These are phyloP conservation scores for Chaetothyriales sp. DNA, from an alignment of 2,329 filamentous ascomycete species.

Conservation along the genomic window DNA sequence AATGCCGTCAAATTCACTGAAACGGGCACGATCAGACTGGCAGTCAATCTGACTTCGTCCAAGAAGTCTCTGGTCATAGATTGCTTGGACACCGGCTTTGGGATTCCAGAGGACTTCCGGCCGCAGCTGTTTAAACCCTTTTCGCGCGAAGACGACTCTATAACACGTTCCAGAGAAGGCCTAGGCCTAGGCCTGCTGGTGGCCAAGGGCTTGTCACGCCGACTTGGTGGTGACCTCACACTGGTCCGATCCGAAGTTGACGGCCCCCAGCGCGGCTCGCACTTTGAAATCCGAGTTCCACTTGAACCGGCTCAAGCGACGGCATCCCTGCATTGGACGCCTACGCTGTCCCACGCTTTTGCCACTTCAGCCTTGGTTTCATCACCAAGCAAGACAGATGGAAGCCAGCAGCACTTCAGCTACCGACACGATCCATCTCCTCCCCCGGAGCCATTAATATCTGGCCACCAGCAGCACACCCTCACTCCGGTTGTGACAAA, in stretches of 20 bases:
- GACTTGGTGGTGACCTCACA: conserved; percentile 52
- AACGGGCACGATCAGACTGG: conserved; percentile 43
- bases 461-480: too few relatives aligned
- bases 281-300: conserved; percentile 54
- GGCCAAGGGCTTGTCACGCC: conserved; percentile 55
- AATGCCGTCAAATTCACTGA: conserved; percentile 61
- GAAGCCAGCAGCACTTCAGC: too few relatives aligned
- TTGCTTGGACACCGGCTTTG: conserved; percentile 51
- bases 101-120: conserved; percentile 51
- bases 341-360: conserved; percentile 3
- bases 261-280: conserved; percentile 46
- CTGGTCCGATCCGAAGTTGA: conserved; percentile 48
- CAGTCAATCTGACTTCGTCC: conserved; percentile 37
- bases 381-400: not conserved
- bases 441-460: conserved; percentile 8
- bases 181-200: conserved; percentile 54
- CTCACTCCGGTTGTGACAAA: not conserved
- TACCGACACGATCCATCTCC: conserved; percentile 19
- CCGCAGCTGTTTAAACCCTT: conserved; percentile 56
- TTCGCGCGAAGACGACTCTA: conserved; percentile 52
- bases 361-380: conserved; percentile 2
- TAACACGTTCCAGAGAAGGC: conserved; percentile 52
- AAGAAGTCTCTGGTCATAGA: conserved; percentile 43
- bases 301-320: conserved; percentile 38
- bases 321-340: conserved; percentile 34